phyloP scores from a whole-genome alignment of 805 yeast genomes.

The Wickerhamomyces alni region DNA sequence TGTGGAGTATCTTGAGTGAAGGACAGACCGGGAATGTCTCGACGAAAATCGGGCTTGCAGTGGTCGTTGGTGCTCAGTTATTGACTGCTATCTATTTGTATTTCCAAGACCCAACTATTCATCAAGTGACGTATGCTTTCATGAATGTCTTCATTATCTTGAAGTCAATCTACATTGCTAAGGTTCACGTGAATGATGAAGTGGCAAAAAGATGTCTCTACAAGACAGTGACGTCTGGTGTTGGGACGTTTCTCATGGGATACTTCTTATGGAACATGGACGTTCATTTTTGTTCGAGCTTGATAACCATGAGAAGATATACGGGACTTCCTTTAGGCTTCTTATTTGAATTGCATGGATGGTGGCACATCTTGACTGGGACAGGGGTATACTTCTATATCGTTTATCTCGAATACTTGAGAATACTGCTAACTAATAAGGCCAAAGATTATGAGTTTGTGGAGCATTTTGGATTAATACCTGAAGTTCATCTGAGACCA shows the following conservation, averaged over 20 bases:
- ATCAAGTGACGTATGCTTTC: slow-evolving; percentile 78
- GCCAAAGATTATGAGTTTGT: slow-evolving; percentile 49
- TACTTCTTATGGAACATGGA: slow-evolving; percentile 87
- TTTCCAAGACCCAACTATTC: slow-evolving; percentile 78
- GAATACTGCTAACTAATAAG: slow-evolving; percentile 57
- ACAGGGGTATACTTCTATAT: slow-evolving; percentile 83
- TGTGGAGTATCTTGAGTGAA: slow-evolving; percentile 75
- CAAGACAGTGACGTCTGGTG: slow-evolving; percentile 52
- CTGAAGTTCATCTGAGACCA: slow-evolving; percentile 39
- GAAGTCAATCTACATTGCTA: slow-evolving; percentile 49
- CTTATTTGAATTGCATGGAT: slow-evolving; percentile 86
- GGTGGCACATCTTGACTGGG: slow-evolving; percentile 95
- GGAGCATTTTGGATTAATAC: slow-evolving; percentile 55
- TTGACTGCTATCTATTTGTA: slow-evolving; percentile 70
- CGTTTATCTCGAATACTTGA: slow-evolving; percentile 69
- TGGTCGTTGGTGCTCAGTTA: slow-evolving; percentile 46
- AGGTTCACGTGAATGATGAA: slow-evolving; percentile 44
- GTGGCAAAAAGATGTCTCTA: slow-evolving; percentile 43
- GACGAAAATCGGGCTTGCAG: slow-evolving; percentile 38
- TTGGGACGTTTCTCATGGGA: slow-evolving; percentile 61
- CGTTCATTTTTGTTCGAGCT: slow-evolving; percentile 63
- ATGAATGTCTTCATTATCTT: slow-evolving; percentile 69
- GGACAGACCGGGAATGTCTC: slow-evolving; percentile 29
- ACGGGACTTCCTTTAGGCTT: slow-evolving; percentile 84
- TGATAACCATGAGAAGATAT: slow-evolving; percentile 52